Percentiles rank a stretch among this genome's conserved stretches.
Evolutionary conservation across 352 stramenopile genomes (phyloP).

Genomic region (Phytopythium aichiense): DNA sequence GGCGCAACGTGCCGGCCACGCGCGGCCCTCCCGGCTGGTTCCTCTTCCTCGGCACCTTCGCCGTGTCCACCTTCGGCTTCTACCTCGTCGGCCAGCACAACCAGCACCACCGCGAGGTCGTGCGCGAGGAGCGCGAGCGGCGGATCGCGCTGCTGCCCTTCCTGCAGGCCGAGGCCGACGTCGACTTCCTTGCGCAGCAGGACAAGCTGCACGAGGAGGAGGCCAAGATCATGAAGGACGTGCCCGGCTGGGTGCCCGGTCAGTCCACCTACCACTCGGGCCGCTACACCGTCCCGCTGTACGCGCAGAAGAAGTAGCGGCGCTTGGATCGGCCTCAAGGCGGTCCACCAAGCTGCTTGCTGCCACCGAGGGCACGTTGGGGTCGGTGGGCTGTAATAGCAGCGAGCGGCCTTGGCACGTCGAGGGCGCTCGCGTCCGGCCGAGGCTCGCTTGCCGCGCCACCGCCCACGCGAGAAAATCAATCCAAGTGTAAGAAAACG

Average conservation of each 20-base stretch:
- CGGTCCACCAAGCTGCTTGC: neutral
- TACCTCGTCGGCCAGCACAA: constrained; percentile 81
- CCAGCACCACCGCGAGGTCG: constrained; percentile 56
- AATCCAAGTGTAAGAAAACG: constrained; percentile 2
- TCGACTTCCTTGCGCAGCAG: constrained; percentile 83
- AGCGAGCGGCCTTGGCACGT: neutral
- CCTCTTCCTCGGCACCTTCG: constrained; percentile 70
- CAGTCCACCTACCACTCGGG: constrained; percentile 88
- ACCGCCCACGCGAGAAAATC: neutral
- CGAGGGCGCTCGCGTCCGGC: neutral
- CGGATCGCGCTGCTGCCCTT: constrained; percentile 91
- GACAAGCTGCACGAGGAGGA: constrained; percentile 89
- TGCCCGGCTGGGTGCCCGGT: constrained; percentile 89
- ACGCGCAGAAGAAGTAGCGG: constrained; percentile 67
- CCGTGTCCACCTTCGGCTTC: constrained; percentile 67
- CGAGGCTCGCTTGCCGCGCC: too few species aligned
- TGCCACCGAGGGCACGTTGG: neutral
- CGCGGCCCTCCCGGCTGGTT: constrained; percentile 77
- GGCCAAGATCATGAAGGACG: constrained; percentile 94
- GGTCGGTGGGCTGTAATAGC: neutral
- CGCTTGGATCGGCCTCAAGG: neutral
- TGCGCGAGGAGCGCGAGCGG: constrained; percentile 88
- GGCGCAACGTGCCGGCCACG: constrained; percentile 53
- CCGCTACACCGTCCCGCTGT: constrained; percentile 76
- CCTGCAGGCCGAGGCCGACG: constrained; percentile 96